These are phyloP conservation scores for Zoysia matrella DNA, from an alignment of 202 grass and related monocot genomes.

Conservation along the genomic window DNA sequence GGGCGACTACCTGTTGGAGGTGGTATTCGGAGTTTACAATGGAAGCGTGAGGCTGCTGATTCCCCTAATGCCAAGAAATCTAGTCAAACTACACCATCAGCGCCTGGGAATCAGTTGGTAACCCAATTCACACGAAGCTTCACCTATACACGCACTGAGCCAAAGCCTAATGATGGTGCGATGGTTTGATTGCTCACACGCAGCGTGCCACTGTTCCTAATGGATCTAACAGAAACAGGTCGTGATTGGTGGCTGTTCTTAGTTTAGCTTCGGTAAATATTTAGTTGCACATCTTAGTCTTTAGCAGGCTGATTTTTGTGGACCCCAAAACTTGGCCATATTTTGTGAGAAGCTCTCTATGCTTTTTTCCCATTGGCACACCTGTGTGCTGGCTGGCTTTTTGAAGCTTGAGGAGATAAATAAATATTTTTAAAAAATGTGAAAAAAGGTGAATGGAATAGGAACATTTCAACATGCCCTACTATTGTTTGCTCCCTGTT, in stretches of 20 bases:
- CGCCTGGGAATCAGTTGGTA: slow-evolving; percentile 41
- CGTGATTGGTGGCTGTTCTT: slow-evolving; percentile 27
- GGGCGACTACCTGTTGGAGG: slow-evolving; percentile 58
- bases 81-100: slow-evolving; percentile 34
- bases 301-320: slow-evolving; percentile 47
- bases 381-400: slow-evolving; percentile 35
- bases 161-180: slow-evolving; percentile 60
- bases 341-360: slow-evolving; percentile 33
- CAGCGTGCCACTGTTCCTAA: slow-evolving; percentile 44
- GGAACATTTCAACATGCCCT: slow-evolving; percentile 29
- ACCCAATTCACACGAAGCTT: slow-evolving; percentile 64
- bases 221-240: slow-evolving; percentile 44
- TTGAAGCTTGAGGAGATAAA: slow-evolving; percentile 1
- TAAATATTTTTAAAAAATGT: neutral
- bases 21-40: slow-evolving; percentile 77
- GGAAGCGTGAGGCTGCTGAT: slow-evolving; percentile 68
- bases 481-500: neutral
- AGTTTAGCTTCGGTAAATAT: slow-evolving; percentile 57
- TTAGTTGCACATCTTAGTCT: slow-evolving; percentile 49
- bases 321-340: slow-evolving; percentile 38
- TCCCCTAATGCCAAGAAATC: slow-evolving; percentile 36
- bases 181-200: slow-evolving; percentile 37
- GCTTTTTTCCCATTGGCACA: slow-evolving; percentile 9
- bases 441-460: neutral
- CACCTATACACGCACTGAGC: slow-evolving; percentile 74